Evolutionary conservation across 2,329 filamentous ascomycete genomes (phyloP).

Genomic region (Clonostachys rhizophaga): DNA sequence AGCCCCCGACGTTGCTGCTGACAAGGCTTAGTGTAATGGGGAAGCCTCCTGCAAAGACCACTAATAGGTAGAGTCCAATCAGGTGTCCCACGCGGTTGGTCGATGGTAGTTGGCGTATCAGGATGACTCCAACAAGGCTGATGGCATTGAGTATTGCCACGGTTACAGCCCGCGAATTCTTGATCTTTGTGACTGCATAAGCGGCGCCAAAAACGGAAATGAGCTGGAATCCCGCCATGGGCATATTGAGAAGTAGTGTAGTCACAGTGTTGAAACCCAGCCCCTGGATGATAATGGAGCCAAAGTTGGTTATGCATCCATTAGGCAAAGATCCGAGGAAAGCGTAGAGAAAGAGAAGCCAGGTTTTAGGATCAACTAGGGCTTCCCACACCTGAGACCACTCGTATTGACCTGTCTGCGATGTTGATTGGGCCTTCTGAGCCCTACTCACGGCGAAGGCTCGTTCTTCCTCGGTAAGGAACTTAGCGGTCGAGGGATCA

Average conservation of each 20-base stretch:
- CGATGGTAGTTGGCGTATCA: too few relatives aligned
- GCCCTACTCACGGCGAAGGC: conserved; percentile 62
- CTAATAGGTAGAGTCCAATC: too few relatives aligned
- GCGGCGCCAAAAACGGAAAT: background rate
- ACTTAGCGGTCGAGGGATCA: conserved; percentile 30
- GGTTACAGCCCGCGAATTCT: too few relatives aligned
- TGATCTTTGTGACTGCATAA: too few relatives aligned
- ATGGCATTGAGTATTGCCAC: too few relatives aligned
- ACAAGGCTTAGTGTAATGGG: too few relatives aligned
- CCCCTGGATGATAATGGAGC: conserved; percentile 21
- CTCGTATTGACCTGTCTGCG: conserved; percentile 34
- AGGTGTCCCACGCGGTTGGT: too few relatives aligned
- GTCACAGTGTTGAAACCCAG: conserved; percentile 19
- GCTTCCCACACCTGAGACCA: conserved; percentile 44
- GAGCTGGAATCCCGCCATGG: conserved; percentile 6
- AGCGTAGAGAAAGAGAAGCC: conserved; percentile 43
- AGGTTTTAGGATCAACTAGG: conserved; percentile 46
- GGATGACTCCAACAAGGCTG: too few relatives aligned
- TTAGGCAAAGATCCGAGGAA: conserved; percentile 49
- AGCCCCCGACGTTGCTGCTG: too few relatives aligned
- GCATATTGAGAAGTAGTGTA: conserved; percentile 6
- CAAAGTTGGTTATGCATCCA: conserved; percentile 31
- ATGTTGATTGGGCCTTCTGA: conserved; percentile 43
- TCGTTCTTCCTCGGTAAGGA: conserved; percentile 57
- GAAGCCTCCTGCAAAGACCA: too few relatives aligned